These are phyloP conservation scores for Rhizoclosmatium sp. DNA, from an alignment of 192 early-diverging fungal genomes.

Conservation along the genomic window DNA sequence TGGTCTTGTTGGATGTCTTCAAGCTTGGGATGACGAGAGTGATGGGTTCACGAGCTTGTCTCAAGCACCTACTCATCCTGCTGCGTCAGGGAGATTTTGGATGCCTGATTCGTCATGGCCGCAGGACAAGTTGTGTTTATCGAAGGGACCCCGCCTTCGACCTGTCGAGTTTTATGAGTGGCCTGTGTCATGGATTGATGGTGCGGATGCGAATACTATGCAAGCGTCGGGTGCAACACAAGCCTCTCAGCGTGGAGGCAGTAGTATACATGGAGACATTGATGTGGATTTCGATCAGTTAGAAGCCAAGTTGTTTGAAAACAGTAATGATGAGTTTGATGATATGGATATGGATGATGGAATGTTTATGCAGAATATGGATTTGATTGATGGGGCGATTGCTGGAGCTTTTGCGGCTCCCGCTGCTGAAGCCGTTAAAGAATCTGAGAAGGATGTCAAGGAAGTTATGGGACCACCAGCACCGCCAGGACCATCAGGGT, in stretches of 20 bases:
- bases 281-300: slow-evolving; percentile 4
- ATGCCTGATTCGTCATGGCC: neutral
- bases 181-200: slow-evolving; percentile 13
- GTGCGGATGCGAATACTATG: neutral
- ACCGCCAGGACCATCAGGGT: neutral
- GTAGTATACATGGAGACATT: neutral
- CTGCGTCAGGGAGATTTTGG: neutral
- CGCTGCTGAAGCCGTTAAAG: neutral
- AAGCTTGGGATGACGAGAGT: neutral
- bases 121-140: slow-evolving; percentile 15
- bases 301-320: neutral
- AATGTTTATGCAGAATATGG: slow-evolving; percentile 7
- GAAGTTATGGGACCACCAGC: neutral
- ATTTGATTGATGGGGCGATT: neutral
- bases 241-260: neutral
- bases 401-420: neutral
- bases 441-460: neutral
- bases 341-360: slow-evolving; percentile 12
- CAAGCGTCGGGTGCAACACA: too few relatives aligned
- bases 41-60: neutral
- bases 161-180: slow-evolving; percentile 6
- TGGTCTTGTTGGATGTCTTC: neutral
- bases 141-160: slow-evolving; percentile 7
- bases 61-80: neutral
- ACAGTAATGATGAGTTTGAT: neutral